phyloP scores from a whole-genome alignment of 2,329 filamentous ascomycete genomes.

The Aspergillus quadricinctus region DNA sequence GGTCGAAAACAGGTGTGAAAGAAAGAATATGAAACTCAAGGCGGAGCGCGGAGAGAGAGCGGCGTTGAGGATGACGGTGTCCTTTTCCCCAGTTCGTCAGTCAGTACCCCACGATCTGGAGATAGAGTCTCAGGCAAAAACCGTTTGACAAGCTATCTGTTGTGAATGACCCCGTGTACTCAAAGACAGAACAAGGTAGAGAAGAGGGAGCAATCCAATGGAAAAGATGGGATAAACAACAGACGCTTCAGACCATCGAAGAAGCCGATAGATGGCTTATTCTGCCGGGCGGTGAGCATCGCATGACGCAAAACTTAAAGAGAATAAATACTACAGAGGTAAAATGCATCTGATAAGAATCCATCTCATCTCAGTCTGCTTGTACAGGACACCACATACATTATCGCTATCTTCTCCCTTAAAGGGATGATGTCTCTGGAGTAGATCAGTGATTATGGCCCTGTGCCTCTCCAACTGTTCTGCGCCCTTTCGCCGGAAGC shows the following conservation, averaged over 20 bases:
- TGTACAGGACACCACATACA: not conserved
- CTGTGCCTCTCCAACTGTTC: conserved; percentile 27
- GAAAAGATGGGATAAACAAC: not conserved
- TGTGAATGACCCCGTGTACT: not conserved
- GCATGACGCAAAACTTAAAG: conserved; percentile 7
- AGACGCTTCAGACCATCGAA: not conserved
- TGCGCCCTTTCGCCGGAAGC: conserved; percentile 19
- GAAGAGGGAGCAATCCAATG: not conserved
- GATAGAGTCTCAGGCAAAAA: not conserved
- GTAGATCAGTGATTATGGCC: conserved; percentile 30
- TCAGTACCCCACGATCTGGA: not conserved
- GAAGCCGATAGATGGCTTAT: conserved; percentile 2
- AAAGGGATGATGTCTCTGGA: conserved; percentile 22
- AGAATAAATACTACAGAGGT: not conserved
- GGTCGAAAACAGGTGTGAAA: not conserved
- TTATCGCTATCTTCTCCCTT: conserved; percentile 3
- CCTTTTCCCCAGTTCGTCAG: conserved; percentile 5
- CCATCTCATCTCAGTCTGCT: not conserved
- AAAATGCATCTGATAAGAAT: not conserved
- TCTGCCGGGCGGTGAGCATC: conserved; percentile 20
- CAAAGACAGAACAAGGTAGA: not conserved
- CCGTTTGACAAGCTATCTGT: not conserved
- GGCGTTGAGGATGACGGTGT: conserved; percentile 10
- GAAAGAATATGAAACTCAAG: not conserved
- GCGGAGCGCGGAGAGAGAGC: not conserved